Conservation (phyloP, 306 rosid species). For the Echinosophora koreensis region DNA sequence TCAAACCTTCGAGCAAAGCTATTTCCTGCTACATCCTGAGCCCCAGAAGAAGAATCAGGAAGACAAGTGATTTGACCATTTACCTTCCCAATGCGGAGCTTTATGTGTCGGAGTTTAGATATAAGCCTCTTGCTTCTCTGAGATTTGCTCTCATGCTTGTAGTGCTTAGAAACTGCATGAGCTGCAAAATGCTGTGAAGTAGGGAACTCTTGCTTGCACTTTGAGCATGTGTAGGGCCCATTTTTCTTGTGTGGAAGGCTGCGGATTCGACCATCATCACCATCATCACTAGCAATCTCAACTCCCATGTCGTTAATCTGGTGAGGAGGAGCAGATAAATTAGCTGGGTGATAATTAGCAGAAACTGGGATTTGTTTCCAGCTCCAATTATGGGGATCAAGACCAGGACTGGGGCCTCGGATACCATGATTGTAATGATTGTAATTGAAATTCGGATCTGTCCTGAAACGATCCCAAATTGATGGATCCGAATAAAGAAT, state of each 20-base stretch:
- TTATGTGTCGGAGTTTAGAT: slow-evolving; percentile 18
- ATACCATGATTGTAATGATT: no score
- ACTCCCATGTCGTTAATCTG: no score
- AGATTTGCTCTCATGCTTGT: slow-evolving; percentile 25
- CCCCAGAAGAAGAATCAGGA: background rate
- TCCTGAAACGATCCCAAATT: no score
- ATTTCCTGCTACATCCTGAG: background rate
- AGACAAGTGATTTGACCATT: background rate
- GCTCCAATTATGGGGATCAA: no score
- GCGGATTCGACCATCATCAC: slow-evolving; percentile 13
- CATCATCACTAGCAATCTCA: background rate
- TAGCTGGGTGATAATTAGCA: no score
- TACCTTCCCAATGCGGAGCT: background rate
- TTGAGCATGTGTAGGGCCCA: slow-evolving; percentile 42
- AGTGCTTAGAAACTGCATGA: slow-evolving; percentile 37
- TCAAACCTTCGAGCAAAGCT: background rate
- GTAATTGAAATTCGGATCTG: no score
- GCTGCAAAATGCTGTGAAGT: slow-evolving; percentile 39
- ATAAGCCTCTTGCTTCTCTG: slow-evolving; percentile 36
- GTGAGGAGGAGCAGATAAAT: no score
- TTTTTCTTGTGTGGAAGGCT: slow-evolving; percentile 28
- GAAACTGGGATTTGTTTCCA: no score
- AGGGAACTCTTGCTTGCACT: background rate
- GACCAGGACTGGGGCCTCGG: no score
- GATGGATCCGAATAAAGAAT: no score